Evolutionary conservation across 768 basidiomycete genomes (phyloP).

Genomic region (Leucocoprinus leucothites): DNA sequence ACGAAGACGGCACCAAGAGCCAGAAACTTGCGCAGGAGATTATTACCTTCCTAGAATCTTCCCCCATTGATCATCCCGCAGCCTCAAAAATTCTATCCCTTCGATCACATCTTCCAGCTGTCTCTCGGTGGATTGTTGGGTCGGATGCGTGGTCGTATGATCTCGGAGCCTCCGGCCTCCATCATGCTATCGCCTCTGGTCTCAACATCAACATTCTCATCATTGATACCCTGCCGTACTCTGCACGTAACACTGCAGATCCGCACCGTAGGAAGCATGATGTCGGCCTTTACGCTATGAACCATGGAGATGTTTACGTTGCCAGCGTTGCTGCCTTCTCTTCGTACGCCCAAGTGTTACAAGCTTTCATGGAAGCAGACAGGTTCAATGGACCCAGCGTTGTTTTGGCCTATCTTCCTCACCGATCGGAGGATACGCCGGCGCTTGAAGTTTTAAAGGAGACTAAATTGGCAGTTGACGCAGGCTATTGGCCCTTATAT

Average conservation of each 20-base stretch:
- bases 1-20: conserved; percentile 68
- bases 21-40: conserved; percentile 57
- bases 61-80: conserved; percentile 34
- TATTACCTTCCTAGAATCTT: conserved; percentile 42
- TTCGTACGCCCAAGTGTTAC: conserved; percentile 91
- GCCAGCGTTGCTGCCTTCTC: conserved; percentile 95
- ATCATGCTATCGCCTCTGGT: conserved; percentile 89
- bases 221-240: conserved; percentile 90
- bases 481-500: conserved; percentile 98
- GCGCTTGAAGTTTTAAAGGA: conserved; percentile 94
- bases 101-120: conserved; percentile 58
- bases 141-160: conserved; percentile 99
- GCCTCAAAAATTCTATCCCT: conserved; percentile 58
- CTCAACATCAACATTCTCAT: conserved; percentile 94
- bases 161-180: conserved; percentile 91
- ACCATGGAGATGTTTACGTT: conserved; percentile 95
- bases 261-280: conserved; percentile 88
- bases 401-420: conserved; percentile 92
- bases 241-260: conserved; percentile 65
- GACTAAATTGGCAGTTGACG: conserved; percentile 94
- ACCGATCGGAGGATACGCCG: conserved; percentile 67
- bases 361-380: conserved; percentile 90
- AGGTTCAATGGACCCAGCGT: conserved; percentile 86
- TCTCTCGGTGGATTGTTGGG: conserved; percentile 94
- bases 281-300: conserved; percentile 97